phyloP scores from a whole-genome alignment of 2,329 filamentous ascomycete species.

The Cercospora sp. region DNA sequence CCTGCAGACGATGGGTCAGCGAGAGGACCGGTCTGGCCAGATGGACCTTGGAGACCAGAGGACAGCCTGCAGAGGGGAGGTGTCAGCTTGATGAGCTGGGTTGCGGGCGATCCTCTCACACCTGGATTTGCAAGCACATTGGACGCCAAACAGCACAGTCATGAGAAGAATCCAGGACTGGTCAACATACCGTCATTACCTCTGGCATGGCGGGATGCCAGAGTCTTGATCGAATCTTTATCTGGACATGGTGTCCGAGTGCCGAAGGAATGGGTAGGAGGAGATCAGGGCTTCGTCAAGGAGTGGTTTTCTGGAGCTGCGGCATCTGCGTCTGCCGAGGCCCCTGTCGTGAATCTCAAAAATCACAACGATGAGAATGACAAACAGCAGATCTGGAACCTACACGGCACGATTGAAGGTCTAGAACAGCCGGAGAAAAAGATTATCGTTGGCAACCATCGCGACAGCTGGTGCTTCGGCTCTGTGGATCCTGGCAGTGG shows the following conservation, averaged over 20 bases:
- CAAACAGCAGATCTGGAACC: conserved; percentile 86
- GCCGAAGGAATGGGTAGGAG: conserved; percentile 69
- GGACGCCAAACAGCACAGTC: conserved; percentile 64
- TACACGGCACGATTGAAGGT: conserved; percentile 81
- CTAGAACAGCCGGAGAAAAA: conserved; percentile 79
- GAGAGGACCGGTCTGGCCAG: conserved; percentile 69
- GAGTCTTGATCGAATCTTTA: conserved; percentile 72
- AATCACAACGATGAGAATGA: conserved; percentile 85
- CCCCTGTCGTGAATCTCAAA: conserved; percentile 72
- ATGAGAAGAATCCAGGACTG: conserved; percentile 70
- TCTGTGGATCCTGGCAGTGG: conserved; percentile 83
- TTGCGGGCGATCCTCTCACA: conserved; percentile 87
- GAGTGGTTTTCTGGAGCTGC: conserved; percentile 77
- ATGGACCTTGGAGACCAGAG: conserved; percentile 75
- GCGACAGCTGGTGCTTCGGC: conserved; percentile 89
- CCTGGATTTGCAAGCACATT: conserved; percentile 78
- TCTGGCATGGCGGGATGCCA: conserved; percentile 84
- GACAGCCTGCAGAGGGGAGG: conserved; percentile 81
- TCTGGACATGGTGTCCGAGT: conserved; percentile 71
- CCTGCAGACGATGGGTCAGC: conserved; percentile 71
- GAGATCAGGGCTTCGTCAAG: conserved; percentile 62
- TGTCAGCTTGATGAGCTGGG: conserved; percentile 77
- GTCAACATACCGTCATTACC: conserved; percentile 86
- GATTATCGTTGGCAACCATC: conserved; percentile 88
- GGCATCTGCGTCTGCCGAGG: conserved; percentile 7